phyloP scores from a whole-genome alignment of 2,329 filamentous ascomycete species.

The Diaporthe nobilis region DNA sequence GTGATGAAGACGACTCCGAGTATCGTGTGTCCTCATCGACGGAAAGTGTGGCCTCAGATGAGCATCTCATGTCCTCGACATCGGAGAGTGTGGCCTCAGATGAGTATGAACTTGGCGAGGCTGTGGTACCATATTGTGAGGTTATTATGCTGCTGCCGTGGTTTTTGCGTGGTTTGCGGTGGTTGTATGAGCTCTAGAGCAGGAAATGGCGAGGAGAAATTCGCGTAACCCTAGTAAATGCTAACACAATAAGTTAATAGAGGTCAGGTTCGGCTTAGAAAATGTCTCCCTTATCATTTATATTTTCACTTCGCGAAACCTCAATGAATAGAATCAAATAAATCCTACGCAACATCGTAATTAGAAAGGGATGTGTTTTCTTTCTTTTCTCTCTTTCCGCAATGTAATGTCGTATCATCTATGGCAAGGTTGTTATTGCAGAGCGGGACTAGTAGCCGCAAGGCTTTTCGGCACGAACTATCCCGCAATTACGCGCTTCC shows the following conservation, averaged over 20 bases:
- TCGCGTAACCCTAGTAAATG: neutral
- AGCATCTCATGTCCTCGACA: neutral
- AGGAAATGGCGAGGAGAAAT: neutral
- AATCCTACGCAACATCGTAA: too few species aligned
- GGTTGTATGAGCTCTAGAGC: neutral
- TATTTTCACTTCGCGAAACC: too few species aligned
- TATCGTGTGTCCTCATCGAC: neutral
- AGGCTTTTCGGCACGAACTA: constrained; percentile 5
- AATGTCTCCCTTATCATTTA: too few species aligned
- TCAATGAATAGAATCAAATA: too few species aligned
- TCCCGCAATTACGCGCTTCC: constrained; percentile 13
- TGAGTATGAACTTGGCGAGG: neutral
- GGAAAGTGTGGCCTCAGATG: neutral
- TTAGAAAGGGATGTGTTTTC: too few species aligned
- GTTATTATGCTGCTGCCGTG: neutral
- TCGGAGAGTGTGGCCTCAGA: neutral
- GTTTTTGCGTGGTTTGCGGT: neutral
- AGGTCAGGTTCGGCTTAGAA: neutral
- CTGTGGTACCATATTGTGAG: neutral
- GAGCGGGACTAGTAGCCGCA: neutral
- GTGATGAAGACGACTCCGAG: neutral
- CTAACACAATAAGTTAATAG: neutral
- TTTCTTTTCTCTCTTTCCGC: too few species aligned
- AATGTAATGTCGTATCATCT: too few species aligned
- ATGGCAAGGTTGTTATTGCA: neutral